phyloP scores from a whole-genome alignment of 352 stramenopile genomes.

The Globisporangium irregulare region DNA sequence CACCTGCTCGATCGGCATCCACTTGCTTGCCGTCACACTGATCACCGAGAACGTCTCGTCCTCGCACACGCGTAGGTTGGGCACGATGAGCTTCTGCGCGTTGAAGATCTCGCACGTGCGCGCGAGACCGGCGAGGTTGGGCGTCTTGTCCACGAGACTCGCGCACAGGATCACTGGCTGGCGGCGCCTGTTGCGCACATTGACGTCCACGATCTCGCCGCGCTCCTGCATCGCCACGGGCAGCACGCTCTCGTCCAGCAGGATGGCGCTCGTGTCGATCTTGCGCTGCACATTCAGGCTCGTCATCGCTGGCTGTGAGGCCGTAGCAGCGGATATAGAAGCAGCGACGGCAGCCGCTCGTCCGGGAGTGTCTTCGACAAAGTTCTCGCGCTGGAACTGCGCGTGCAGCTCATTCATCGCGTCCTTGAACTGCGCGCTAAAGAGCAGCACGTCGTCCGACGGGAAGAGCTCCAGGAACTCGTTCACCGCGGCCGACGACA shows the following conservation, averaged over 20 bases:
- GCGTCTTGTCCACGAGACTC: slow-evolving; percentile 93
- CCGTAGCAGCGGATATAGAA: background rate
- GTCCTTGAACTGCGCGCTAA: slow-evolving; percentile 58
- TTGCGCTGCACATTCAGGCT: slow-evolving; percentile 66
- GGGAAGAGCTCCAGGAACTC: slow-evolving; percentile 77
- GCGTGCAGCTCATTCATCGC: slow-evolving; percentile 66
- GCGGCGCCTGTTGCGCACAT: slow-evolving; percentile 44
- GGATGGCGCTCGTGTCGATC: slow-evolving; percentile 62
- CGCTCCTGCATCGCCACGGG: slow-evolving; percentile 43
- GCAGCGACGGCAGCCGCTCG: background rate
- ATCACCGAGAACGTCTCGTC: slow-evolving; percentile 91
- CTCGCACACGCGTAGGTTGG: slow-evolving; percentile 78
- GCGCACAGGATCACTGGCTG: slow-evolving; percentile 79
- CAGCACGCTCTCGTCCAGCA: slow-evolving; percentile 61
- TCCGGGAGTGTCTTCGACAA: slow-evolving; percentile 24
- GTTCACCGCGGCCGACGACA: slow-evolving; percentile 60
- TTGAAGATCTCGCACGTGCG: slow-evolving; percentile 96
- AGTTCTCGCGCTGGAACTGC: slow-evolving; percentile 73
- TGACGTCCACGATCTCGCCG: slow-evolving; percentile 29
- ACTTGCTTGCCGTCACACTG: slow-evolving; percentile 92
- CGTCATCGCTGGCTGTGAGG: background rate
- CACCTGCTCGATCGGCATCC: slow-evolving; percentile 93
- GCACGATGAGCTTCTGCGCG: slow-evolving; percentile 85
- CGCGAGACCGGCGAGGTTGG: slow-evolving; percentile 92
- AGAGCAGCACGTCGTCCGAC: slow-evolving; percentile 46